Base-by-base conservation (phyloP, 106 monocot species). In the Allium sativum region DNA sequence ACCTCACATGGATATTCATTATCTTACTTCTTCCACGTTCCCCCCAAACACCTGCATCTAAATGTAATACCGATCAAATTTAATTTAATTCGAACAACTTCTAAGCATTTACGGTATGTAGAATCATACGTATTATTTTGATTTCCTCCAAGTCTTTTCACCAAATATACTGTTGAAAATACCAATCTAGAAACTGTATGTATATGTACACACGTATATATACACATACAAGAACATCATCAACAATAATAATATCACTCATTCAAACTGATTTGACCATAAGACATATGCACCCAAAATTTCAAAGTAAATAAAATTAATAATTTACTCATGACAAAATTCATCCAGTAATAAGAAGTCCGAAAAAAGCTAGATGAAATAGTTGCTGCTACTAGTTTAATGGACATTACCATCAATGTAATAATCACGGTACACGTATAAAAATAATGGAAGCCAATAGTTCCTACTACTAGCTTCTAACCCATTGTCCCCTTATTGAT, bases 391-490 rank as follows among this genome's bases (percentile, higher is more conserved):
- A 31, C 31, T 59, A 44, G 8, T 59, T 15, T 16, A 41, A 42
- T 16, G 10, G 59, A 62, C 21, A 45, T 12, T 17, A 55, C n/a
- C 17, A 44, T 21, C 55, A 56, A 3, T 16, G 18, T 8, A 56
- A 18, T 22, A 6, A 41, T 58, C 46, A 62, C 7, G 19, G 12
- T 47, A 46, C 21, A 62, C 18, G 21, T 15, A 47, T 18, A 21
- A 21, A 47, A 62, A 62, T 14, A 18, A 62, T 46, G 62, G 47
- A 47, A 58, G 31, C 58, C 58, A 56, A 58, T 42, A 42, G 40
- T 42, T 31, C 58, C 58, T 41, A 41, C 11, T 41, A 42, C 42
- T 22, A 40, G 42, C 15, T 42, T 5, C 3, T 14, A 58, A 58
- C 31, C 40, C 12, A 44, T 62, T 62, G 59, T 21, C 62, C 3